phyloP scores from a whole-genome alignment of 1,284 basidiomycete species.

The Malassezia japonica region DNA sequence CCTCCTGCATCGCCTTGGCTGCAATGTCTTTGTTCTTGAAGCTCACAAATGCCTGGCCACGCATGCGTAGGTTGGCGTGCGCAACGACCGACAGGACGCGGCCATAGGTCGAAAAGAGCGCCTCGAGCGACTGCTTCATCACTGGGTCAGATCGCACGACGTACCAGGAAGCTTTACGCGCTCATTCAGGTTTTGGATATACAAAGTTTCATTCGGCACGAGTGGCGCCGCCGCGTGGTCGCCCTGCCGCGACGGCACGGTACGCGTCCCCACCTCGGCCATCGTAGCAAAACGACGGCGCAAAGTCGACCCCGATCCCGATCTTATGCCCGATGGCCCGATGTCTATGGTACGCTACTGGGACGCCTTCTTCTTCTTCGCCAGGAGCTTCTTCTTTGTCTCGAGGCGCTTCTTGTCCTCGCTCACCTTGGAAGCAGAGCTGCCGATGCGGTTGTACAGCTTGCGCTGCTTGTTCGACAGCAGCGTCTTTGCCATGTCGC shows the following conservation, averaged over 20 bases:
- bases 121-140: conserved; percentile 74
- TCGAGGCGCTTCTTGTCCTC: conserved; percentile 54
- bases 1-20: conserved; percentile 78
- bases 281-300: not conserved
- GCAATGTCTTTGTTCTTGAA: conserved; percentile 73
- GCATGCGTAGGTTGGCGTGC: conserved; percentile 86
- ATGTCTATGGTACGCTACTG: not conserved
- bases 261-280: not conserved
- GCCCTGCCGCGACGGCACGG: not conserved
- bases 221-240: not conserved
- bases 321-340: conserved; percentile 11
- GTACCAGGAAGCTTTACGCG: conserved; percentile 65
- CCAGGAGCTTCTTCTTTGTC: conserved; percentile 38
- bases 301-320: not conserved
- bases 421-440: conserved; percentile 68
- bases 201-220: conserved; percentile 63
- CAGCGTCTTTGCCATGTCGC: conserved; percentile 81
- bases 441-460: conserved; percentile 89
- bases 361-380: conserved; percentile 8
- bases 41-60: conserved; percentile 94
- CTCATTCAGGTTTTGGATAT: conserved; percentile 95
- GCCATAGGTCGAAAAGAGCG: conserved; percentile 86
- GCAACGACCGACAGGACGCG: conserved; percentile 84
- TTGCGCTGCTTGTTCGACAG: conserved; percentile 95
- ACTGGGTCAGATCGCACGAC: conserved; percentile 52